A percentile compares a stretch with the other conserved stretches of the same genome.
These are phyloP conservation scores for Adansonia gregorii DNA, from an alignment of 441 rosid species.

Conservation along the genomic window DNA sequence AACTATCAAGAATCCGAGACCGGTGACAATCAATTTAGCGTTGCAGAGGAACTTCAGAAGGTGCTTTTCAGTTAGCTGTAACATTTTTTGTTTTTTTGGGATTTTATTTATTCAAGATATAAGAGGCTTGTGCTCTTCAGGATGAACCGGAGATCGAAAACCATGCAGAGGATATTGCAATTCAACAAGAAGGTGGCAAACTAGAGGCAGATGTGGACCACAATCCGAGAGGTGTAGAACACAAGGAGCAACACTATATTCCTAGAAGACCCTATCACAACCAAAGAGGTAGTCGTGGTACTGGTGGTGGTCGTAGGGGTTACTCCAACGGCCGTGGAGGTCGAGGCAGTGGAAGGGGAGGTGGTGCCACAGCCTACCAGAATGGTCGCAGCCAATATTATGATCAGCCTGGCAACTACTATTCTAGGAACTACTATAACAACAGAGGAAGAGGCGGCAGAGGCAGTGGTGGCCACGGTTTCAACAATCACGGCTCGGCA, in stretches of 20 bases:
- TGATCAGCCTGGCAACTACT: slow-evolving; percentile 71
- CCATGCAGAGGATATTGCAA: slow-evolving; percentile 41
- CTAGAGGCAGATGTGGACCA: slow-evolving; percentile 44
- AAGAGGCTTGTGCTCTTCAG: slow-evolving; percentile 41
- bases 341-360: slow-evolving; percentile 65
- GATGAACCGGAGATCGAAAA: slow-evolving; percentile 52
- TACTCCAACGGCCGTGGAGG: slow-evolving; percentile 78
- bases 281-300: slow-evolving; percentile 69
- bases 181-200: slow-evolving; percentile 50
- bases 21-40: slow-evolving; percentile 41
- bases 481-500: slow-evolving; percentile 45
- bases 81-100: not conserved
- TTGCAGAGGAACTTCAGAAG: slow-evolving; percentile 52
- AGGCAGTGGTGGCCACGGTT: slow-evolving; percentile 61
- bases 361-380: slow-evolving; percentile 53
- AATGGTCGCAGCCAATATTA: slow-evolving; percentile 69
- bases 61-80: slow-evolving; percentile 35
- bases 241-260: slow-evolving; percentile 52
- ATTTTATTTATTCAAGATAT: not conserved
- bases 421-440: slow-evolving; percentile 66
- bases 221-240: slow-evolving; percentile 47
- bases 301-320: slow-evolving; percentile 64
- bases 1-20: slow-evolving; percentile 54
- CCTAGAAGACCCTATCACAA: slow-evolving; percentile 64
- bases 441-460: slow-evolving; percentile 71